Conservation (phyloP, 306 rosid genomes). For the Cicer bijugum region DNA sequence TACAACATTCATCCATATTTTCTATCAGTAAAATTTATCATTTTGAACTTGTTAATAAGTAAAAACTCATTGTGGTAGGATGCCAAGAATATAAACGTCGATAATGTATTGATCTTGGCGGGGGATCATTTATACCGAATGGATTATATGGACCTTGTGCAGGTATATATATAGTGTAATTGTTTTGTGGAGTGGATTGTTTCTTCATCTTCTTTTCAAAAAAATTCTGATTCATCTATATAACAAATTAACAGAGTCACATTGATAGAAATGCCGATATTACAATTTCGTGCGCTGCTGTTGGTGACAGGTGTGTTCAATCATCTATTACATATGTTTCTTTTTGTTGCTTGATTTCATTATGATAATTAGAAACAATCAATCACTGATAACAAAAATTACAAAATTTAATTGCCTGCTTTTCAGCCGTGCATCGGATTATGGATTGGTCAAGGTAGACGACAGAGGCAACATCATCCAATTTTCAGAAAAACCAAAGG, state of each 20-base stretch:
- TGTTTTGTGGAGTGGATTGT: neutral
- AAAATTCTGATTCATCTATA: slow-evolving; percentile 38
- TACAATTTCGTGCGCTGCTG: slow-evolving; percentile 77
- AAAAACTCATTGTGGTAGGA: slow-evolving; percentile 60
- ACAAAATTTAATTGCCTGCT: slow-evolving; percentile 28
- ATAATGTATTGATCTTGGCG: slow-evolving; percentile 77
- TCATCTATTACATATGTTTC: slow-evolving; percentile 22
- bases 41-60: slow-evolving; percentile 23
- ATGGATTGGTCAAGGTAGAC: slow-evolving; percentile 83
- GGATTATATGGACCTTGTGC: slow-evolving; percentile 92
- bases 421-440: slow-evolving; percentile 92
- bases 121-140: slow-evolving; percentile 97
- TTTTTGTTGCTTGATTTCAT: slow-evolving; percentile 15
- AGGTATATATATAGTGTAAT: slow-evolving; percentile 51
- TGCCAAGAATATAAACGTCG: slow-evolving; percentile 71
- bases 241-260: slow-evolving; percentile 66
- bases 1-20: neutral
- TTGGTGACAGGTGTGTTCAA: slow-evolving; percentile 64
- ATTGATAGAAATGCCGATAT: slow-evolving; percentile 78
- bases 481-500: slow-evolving; percentile 83
- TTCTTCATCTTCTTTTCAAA: slow-evolving; percentile 27
- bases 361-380: neutral
- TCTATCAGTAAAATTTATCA: neutral
- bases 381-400: neutral
- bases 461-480: slow-evolving; percentile 67